These are phyloP conservation scores for Achlya hypogyna DNA, from an alignment of 352 stramenopile species.

Conservation along the genomic window DNA sequence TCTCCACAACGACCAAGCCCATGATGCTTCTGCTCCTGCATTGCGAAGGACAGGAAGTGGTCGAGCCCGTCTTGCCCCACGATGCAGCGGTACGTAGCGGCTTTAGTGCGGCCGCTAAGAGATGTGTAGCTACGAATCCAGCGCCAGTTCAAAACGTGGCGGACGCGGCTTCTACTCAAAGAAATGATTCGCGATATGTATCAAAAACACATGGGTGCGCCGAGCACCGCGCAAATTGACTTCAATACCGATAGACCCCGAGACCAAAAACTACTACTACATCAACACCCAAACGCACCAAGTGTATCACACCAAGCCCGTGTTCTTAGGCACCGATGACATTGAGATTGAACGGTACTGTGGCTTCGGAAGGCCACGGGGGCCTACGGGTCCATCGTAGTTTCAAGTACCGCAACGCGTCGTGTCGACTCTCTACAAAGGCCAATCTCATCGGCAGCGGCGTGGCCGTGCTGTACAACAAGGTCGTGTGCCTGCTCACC, in stretches of 20 bases:
- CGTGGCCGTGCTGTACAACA: not conserved
- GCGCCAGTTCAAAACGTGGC: not conserved
- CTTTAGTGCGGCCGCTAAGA: not conserved
- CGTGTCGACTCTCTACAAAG: slow-evolving; percentile 6
- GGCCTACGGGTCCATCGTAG: not conserved
- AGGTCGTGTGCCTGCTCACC: not conserved
- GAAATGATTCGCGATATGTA: slow-evolving; percentile 14
- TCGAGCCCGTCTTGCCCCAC: not conserved
- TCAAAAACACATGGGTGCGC: slow-evolving; percentile 10
- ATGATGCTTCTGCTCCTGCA: slow-evolving; percentile 1
- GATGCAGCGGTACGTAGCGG: not conserved
- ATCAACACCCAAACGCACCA: slow-evolving; percentile 12
- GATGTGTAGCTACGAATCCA: not conserved
- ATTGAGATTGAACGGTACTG: slow-evolving; percentile 7
- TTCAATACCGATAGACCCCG: slow-evolving; percentile 10
- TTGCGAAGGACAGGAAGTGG: not conserved
- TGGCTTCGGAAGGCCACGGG: no score
- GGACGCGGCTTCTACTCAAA: not conserved
- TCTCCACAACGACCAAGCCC: not conserved
- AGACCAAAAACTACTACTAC: slow-evolving; percentile 13
- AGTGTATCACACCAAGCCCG: slow-evolving; percentile 5
- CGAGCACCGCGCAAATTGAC: no score
- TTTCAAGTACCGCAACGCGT: slow-evolving; percentile 4
- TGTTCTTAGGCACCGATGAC: slow-evolving; percentile 3
- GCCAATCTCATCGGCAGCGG: slow-evolving; percentile 7